A percentile compares a stretch with the other conserved stretches of the same genome.
Evolutionary conservation across 2,329 filamentous ascomycete genomes (phyloP).

Genomic region (Aspergillus intermedius): DNA sequence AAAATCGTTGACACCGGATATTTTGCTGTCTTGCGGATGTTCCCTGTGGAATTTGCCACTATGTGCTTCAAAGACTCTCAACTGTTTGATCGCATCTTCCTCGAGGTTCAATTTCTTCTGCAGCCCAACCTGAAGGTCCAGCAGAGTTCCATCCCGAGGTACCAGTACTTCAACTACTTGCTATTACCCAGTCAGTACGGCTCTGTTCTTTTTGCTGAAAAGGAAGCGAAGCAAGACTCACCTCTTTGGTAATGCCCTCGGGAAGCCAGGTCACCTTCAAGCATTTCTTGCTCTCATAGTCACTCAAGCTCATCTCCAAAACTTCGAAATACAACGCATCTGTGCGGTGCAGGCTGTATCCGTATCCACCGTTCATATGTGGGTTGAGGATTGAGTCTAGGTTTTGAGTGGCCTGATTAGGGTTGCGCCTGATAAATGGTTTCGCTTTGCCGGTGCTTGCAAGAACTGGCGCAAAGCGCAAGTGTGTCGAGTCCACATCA

Average conservation of each 20-base stretch:
- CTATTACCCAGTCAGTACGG: conserved; percentile 36
- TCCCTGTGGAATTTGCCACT: conserved; percentile 78
- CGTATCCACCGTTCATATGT: conserved; percentile 59
- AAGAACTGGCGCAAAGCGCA: conserved; percentile 87
- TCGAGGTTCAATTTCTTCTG: conserved; percentile 74
- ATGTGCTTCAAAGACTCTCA: conserved; percentile 78
- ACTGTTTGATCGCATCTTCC: conserved; percentile 65
- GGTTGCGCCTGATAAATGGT: conserved; percentile 65
- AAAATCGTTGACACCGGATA: conserved; percentile 83
- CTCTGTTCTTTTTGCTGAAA: background rate
- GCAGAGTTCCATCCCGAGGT: conserved; percentile 73
- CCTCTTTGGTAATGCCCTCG: conserved; percentile 88
- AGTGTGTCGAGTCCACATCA: conserved; percentile 70
- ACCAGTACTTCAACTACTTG: conserved; percentile 78
- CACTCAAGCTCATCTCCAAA: conserved; percentile 85
- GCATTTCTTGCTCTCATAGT: conserved; percentile 86
- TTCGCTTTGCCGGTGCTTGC: conserved; percentile 70
- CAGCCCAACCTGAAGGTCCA: conserved; percentile 69
- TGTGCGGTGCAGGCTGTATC: conserved; percentile 59
- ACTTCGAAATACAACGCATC: conserved; percentile 90
- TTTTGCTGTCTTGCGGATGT: conserved; percentile 61
- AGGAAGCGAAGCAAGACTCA: conserved; percentile 33
- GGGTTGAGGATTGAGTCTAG: conserved; percentile 72
- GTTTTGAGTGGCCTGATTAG: conserved; percentile 62
- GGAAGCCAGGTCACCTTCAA: conserved; percentile 78